phyloP scores from a whole-genome alignment of 1,284 basidiomycete species.

The Vanrija sp. region DNA sequence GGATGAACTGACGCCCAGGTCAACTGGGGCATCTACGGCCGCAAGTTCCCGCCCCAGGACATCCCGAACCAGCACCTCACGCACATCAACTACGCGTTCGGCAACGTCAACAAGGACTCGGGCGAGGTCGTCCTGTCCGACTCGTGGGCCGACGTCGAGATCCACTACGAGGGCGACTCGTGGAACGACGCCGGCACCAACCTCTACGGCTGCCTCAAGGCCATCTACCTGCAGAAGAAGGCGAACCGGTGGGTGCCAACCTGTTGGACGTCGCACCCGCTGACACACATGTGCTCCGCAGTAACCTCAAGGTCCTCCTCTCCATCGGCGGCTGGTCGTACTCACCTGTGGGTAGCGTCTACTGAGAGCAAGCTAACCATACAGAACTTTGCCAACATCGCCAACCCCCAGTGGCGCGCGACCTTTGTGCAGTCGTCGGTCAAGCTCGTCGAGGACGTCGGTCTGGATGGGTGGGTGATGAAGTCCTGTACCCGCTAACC shows the following conservation, averaged over 20 bases:
- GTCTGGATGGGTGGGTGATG: slow-evolving; percentile 79
- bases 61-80: slow-evolving; percentile 67
- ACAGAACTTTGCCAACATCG: slow-evolving; percentile 52
- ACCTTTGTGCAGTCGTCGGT: slow-evolving; percentile 71
- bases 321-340: slow-evolving; percentile 86
- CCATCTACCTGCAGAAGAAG: slow-evolving; percentile 76
- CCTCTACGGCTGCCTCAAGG: slow-evolving; percentile 82
- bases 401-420: slow-evolving; percentile 58
- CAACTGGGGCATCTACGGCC: slow-evolving; percentile 82
- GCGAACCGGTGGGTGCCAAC: slow-evolving; percentile 58
- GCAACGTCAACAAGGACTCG: slow-evolving; percentile 65
- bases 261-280: too few species aligned
- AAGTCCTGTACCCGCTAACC: not conserved
- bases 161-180: slow-evolving; percentile 64
- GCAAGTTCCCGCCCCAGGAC: slow-evolving; percentile 67
- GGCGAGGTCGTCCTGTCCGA: slow-evolving; percentile 71
- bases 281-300: slow-evolving; percentile 24
- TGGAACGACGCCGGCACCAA: slow-evolving; percentile 83
- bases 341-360: slow-evolving; percentile 57
- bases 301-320: slow-evolving; percentile 71
- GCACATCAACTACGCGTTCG: slow-evolving; percentile 87
- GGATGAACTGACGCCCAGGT: not conserved
- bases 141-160: slow-evolving; percentile 75
- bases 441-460: slow-evolving; percentile 74
- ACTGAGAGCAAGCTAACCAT: not conserved